Evolutionary conservation across 306 rosid species (phyloP), one percentile per base, ranked within the genome.

Genomic region (Gynostemma pentaphyllum): DNA sequence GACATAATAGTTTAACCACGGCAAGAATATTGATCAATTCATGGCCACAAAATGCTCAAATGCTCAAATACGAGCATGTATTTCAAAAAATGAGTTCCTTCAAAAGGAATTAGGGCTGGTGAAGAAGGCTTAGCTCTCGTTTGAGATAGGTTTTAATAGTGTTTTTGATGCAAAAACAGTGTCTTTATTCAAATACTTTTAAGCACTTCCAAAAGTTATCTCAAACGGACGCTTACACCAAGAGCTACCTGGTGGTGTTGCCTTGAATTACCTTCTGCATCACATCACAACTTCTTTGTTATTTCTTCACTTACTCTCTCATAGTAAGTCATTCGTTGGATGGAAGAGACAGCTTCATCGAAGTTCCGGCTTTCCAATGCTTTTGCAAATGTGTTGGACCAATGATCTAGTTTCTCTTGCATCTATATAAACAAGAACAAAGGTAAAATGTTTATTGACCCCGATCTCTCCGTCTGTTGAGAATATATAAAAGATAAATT

Each of bases 301-400:
- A 81, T 83, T 76, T 82, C 95, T 67, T 94, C 94, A 46, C 63
- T 88, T 32, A 79, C 97, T 24, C 88, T 94, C 65, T 78, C 76
- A 71, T 94, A 94, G 75, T 92, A 92, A 23, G 80, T 88, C 97
- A 88, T 94, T 66, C 90, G 71, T 69, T 71, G 82, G 44, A 86
- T 80, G 12, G 83, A 76, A 66, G 68, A 56, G 62, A 75, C 56
- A 3, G 98, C 98, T n/a, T 88, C 94, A 44, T 74, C 79, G 49
- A 78, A 88, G 48, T 79, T 72, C 57, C 29, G 83, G 63, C 70
- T 72, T 69, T 42, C 72, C 57, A 79, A 82, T 51, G 97, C 85
- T 64, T 76, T 62, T 29, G 77, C 71, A 53, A 94, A 88, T 54
- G 67, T 47, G 49, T 70, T 64, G 5, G 94, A 84, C 88, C 90